phyloP scores from a whole-genome alignment of 177 flowering plant species.

The Tripterygium wilfordii region DNA sequence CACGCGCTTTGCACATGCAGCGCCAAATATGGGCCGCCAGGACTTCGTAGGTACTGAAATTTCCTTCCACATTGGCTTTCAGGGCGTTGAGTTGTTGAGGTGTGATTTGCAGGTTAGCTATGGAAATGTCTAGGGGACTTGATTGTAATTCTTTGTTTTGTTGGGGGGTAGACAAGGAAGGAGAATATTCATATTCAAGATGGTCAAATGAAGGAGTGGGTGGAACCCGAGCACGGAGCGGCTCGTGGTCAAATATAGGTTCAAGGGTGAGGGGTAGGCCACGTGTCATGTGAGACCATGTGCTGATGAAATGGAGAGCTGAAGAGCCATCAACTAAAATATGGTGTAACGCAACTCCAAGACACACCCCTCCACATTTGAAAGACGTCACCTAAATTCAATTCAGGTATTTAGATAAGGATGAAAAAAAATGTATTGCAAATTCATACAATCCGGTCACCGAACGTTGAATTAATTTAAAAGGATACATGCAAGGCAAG shows the following conservation, averaged over 20 bases:
- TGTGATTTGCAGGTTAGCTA: not conserved
- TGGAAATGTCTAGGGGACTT: not conserved
- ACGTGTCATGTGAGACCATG: constrained; percentile 46
- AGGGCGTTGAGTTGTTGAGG: not conserved
- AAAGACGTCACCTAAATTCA: constrained; percentile 14
- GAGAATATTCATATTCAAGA: constrained; percentile 44
- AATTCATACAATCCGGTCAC: not conserved
- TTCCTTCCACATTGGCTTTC: not conserved
- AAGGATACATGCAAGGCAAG: not conserved
- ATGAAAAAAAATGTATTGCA: not conserved
- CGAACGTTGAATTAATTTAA: not conserved
- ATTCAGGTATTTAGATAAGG: not conserved
- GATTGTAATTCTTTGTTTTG: constrained; percentile 1
- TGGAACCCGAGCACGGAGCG: constrained; percentile 34
- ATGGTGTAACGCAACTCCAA: constrained; percentile 46
- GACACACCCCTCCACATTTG: constrained; percentile 31
- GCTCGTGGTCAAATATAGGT: constrained; percentile 24
- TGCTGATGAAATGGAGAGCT: constrained; percentile 37
- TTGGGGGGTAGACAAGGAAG: too few species aligned
- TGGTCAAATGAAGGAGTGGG: constrained; percentile 39
- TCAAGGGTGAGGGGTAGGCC: constrained; percentile 19
- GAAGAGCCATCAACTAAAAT: constrained; percentile 44
- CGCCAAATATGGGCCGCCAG: constrained; percentile 14
- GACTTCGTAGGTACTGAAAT: not conserved
- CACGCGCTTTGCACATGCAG: constrained; percentile 2